Evolutionary conservation across 2,329 filamentous ascomycete species (phyloP).

Genomic region (Cyphellophora attinorum): DNA sequence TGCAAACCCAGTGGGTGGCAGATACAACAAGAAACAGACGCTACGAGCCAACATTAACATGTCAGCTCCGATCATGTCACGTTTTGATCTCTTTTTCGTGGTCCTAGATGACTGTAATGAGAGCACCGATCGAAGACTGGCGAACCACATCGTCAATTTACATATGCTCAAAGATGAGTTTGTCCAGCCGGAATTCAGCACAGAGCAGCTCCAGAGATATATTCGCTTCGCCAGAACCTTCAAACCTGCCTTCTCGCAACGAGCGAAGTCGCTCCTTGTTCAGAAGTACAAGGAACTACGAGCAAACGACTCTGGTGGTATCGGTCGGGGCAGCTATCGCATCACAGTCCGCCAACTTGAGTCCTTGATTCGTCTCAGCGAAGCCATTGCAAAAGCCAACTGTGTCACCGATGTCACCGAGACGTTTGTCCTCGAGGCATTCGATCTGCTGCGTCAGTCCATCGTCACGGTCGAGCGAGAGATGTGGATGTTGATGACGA

Average conservation of each 20-base stretch:
- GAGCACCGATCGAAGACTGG: conserved; percentile 76
- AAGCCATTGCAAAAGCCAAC: conserved; percentile 97
- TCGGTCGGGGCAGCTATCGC: conserved; percentile 90
- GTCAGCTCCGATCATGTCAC: conserved; percentile 97
- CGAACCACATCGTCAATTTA: conserved; percentile 87
- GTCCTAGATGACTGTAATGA: conserved; percentile 96
- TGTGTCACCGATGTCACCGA: conserved; percentile 84
- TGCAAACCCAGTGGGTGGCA: conserved; percentile 87
- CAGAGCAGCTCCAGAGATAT: conserved; percentile 91
- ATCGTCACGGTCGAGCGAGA: conserved; percentile 98
- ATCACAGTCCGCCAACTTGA: conserved; percentile 96
- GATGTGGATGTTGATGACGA: conserved; percentile 90
- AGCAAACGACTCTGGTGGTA: conserved; percentile 82
- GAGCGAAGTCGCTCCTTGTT: conserved; percentile 77
- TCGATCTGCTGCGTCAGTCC: conserved; percentile 79
- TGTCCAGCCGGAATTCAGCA: conserved; percentile 86
- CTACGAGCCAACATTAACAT: conserved; percentile 95
- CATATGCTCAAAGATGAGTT: conserved; percentile 90
- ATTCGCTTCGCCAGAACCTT: conserved; percentile 95
- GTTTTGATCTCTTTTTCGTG: conserved; percentile 98
- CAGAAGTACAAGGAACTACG: conserved; percentile 92
- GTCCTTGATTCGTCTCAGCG: conserved; percentile 86
- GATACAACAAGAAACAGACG: conserved; percentile 95
- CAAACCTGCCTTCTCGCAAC: conserved; percentile 80
- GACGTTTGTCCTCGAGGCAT: conserved; percentile 83